Percentiles rank a stretch among this genome's conserved stretches.
phyloP scores from a whole-genome alignment of 768 basidiomycete genomes.

The Phylloporus sp. region DNA sequence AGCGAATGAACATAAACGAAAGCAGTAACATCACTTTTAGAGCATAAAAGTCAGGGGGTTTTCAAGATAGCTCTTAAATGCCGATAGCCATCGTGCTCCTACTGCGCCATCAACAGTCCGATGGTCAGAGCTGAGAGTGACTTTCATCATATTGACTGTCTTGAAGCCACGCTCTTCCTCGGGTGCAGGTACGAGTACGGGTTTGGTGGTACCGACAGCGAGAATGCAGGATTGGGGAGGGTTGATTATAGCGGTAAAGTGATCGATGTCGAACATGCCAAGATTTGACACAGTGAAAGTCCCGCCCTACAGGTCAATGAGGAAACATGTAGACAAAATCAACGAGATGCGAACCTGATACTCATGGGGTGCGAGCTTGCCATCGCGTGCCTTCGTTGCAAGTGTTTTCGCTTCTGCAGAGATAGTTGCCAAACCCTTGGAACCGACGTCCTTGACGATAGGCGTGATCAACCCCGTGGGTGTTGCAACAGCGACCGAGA shows the following conservation, averaged over 20 bases:
- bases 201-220: conserved; percentile 83
- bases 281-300: conserved; percentile 99
- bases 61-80: conserved; percentile 95
- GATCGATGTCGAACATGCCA: conserved; percentile 93
- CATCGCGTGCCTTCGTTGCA: conserved; percentile 94
- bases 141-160: conserved; percentile 89
- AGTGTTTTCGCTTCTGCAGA: conserved; percentile 89
- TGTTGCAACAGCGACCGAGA: conserved; percentile 95
- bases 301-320: conserved; percentile 59
- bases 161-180: conserved; percentile 95
- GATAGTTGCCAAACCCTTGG: conserved; percentile 89
- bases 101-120: conserved; percentile 95
- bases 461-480: conserved; percentile 95
- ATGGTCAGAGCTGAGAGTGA: conserved; percentile 92
- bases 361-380: conserved; percentile 90
- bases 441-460: conserved; percentile 89
- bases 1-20: not conserved
- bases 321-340: not conserved
- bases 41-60: conserved; percentile 97
- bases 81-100: conserved; percentile 85
- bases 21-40: conserved; percentile 34
- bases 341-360: conserved; percentile 68
- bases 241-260: conserved; percentile 99
- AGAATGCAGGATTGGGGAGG: conserved; percentile 97
- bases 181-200: conserved; percentile 81